Conservation (phyloP, 441 rosid species). For the Corymbia calophylla region DNA sequence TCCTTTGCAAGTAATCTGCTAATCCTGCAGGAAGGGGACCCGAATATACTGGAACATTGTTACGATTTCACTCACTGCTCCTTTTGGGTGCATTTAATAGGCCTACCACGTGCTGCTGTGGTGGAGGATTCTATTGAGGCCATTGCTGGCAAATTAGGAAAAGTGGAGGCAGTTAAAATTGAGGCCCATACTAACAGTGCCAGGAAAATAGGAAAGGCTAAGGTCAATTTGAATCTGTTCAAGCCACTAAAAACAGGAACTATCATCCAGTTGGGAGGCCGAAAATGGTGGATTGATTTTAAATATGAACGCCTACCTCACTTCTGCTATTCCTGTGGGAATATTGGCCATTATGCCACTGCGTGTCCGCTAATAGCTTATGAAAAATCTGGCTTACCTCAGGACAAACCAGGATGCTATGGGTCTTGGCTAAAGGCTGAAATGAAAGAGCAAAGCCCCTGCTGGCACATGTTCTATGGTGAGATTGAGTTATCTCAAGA, state of each 20-base stretch:
- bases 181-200: background rate
- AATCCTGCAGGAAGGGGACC: background rate
- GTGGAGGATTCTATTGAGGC: background rate
- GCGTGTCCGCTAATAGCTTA: background rate
- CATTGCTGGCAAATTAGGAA: no score
- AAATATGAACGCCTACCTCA: background rate
- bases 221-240: rapidly evolving
- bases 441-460: no score
- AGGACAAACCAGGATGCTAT: background rate
- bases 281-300: background rate
- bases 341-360: no score
- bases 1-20: background rate
- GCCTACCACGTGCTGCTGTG: background rate
- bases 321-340: background rate
- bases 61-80: background rate
- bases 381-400: no score
- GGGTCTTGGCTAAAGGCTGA: rapidly evolving
- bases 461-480: no score
- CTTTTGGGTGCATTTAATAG: background rate
- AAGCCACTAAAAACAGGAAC: background rate
- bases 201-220: background rate
- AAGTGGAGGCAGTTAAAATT: background rate
- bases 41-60: background rate
- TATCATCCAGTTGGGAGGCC: background rate
- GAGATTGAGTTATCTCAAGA: no score